These are phyloP conservation scores for Harringtonia lauricola DNA, from an alignment of 2,329 filamentous ascomycete genomes.

Conservation along the genomic window DNA sequence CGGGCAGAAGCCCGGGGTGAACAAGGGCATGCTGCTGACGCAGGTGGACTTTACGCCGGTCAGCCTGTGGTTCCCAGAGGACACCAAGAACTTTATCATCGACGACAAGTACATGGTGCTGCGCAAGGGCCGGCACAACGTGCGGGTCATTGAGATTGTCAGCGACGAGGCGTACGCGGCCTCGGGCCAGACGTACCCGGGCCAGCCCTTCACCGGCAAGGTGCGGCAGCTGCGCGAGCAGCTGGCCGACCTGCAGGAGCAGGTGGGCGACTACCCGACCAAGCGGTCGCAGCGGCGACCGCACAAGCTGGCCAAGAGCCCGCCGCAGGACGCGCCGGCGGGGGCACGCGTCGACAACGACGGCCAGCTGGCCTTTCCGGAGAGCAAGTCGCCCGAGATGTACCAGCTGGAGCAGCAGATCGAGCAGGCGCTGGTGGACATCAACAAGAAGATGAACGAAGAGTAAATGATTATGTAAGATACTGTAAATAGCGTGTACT, in stretches of 20 bases:
- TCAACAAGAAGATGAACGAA: not conserved
- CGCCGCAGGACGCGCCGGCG: not conserved
- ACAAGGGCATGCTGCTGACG: conserved; percentile 31
- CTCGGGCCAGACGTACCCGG: conserved; percentile 40
- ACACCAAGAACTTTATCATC: conserved; percentile 50
- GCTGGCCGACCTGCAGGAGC: conserved; percentile 23
- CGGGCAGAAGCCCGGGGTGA: conserved; percentile 17
- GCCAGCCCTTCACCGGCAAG: conserved; percentile 37
- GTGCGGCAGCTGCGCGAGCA: conserved; percentile 32
- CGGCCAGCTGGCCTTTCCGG: conserved; percentile 14
- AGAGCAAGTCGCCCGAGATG: conserved; percentile 12
- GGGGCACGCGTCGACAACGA: not conserved
- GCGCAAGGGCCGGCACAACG: conserved; percentile 52
- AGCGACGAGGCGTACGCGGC: conserved; percentile 40
- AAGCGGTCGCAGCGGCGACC: not conserved
- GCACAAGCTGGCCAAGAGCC: not conserved
- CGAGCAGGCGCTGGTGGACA: not conserved
- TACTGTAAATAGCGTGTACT: too few relatives aligned
- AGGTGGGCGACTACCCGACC: conserved; percentile 3
- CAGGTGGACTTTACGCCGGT: conserved; percentile 51
- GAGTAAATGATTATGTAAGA: not conserved
- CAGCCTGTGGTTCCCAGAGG: conserved; percentile 43
- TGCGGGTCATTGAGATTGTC: conserved; percentile 50
- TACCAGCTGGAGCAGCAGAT: conserved; percentile 13
- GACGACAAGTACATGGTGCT: conserved; percentile 47